phyloP scores from a whole-genome alignment of 2,329 filamentous ascomycete species.

The Pseudocercospora fijiensis region DNA sequence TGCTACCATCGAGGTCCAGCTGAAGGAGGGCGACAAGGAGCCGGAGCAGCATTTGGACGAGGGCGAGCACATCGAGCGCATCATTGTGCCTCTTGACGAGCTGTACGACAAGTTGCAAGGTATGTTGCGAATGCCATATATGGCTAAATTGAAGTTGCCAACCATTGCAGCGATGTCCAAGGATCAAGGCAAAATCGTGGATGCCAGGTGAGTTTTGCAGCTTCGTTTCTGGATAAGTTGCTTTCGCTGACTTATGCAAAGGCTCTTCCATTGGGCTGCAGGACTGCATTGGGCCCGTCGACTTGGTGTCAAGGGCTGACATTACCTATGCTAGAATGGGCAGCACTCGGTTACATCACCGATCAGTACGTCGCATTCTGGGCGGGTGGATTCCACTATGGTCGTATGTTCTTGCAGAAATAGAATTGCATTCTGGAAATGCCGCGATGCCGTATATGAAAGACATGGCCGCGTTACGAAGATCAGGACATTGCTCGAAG shows the following conservation, averaged over 20 bases:
- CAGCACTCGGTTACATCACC: slow-evolving; percentile 32
- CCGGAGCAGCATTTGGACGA: slow-evolving; percentile 61
- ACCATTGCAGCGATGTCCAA: slow-evolving; percentile 37
- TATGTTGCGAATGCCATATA: slow-evolving; percentile 22
- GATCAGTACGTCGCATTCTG: slow-evolving; percentile 38
- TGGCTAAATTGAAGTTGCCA: slow-evolving; percentile 20
- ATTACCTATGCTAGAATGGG: slow-evolving; percentile 30
- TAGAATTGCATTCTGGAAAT: slow-evolving; percentile 1
- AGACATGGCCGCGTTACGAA: neutral
- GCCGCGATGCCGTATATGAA: neutral
- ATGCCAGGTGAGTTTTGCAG: slow-evolving; percentile 43
- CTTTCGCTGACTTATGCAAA: slow-evolving; percentile 29
- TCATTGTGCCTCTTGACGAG: slow-evolving; percentile 57
- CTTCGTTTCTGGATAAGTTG: neutral
- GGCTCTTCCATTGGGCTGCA: slow-evolving; percentile 61
- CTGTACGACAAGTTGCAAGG: slow-evolving; percentile 56
- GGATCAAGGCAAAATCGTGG: slow-evolving; percentile 54
- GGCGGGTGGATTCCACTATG: slow-evolving; percentile 36
- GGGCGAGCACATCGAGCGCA: slow-evolving; percentile 61
- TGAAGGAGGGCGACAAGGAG: slow-evolving; percentile 51
- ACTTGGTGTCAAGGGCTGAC: slow-evolving; percentile 34
- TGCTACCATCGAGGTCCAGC: slow-evolving; percentile 58
- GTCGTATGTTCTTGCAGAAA: slow-evolving; percentile 17
- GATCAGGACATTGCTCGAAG: too few species aligned
- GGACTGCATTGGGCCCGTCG: slow-evolving; percentile 51